Percentiles rank a stretch among this genome's conserved stretches.
Conservation (phyloP, 257 asterid species). For the Lantana camara region DNA sequence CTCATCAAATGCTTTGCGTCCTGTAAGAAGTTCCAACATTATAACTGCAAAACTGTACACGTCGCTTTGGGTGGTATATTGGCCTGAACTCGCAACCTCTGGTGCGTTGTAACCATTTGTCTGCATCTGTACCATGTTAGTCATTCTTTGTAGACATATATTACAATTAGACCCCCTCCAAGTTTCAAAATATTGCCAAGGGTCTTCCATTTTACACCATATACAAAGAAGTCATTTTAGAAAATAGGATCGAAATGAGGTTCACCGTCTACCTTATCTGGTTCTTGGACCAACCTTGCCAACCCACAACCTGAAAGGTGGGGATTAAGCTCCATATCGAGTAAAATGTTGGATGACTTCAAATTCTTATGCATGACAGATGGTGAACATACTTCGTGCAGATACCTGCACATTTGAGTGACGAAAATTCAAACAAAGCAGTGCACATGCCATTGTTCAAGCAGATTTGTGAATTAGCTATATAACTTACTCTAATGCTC, state of each 20-base stretch:
- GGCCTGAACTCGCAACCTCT: slow-evolving; percentile 87
- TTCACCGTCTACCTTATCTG: slow-evolving; percentile 62
- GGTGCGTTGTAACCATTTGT: slow-evolving; percentile 89
- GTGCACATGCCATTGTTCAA: too few relatives aligned
- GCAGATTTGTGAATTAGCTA: too few relatives aligned
- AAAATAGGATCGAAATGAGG: neutral
- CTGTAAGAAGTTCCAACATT: slow-evolving; percentile 91
- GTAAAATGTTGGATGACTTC: slow-evolving; percentile 85
- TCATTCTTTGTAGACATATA: neutral
- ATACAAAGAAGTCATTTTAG: neutral
- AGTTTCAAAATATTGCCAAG: too few relatives aligned
- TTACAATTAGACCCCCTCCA: neutral
- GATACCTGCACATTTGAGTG: slow-evolving; percentile 64
- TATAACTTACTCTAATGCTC: slow-evolving; percentile 83
- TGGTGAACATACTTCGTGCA: slow-evolving; percentile 94
- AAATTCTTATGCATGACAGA: slow-evolving; percentile 83
- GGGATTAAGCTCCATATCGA: slow-evolving; percentile 86
- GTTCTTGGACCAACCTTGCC: slow-evolving; percentile 68
- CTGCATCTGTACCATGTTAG: slow-evolving; percentile 39
- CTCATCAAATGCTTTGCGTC: slow-evolving; percentile 93
- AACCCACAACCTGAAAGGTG: slow-evolving; percentile 90
- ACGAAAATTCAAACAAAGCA: neutral
- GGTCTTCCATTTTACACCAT: too few relatives aligned
- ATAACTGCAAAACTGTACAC: slow-evolving; percentile 95
- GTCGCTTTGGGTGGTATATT: slow-evolving; percentile 80